Evolutionary conservation across 1,284 basidiomycete genomes (phyloP).

Genomic region (Phellinidium pouzarii): DNA sequence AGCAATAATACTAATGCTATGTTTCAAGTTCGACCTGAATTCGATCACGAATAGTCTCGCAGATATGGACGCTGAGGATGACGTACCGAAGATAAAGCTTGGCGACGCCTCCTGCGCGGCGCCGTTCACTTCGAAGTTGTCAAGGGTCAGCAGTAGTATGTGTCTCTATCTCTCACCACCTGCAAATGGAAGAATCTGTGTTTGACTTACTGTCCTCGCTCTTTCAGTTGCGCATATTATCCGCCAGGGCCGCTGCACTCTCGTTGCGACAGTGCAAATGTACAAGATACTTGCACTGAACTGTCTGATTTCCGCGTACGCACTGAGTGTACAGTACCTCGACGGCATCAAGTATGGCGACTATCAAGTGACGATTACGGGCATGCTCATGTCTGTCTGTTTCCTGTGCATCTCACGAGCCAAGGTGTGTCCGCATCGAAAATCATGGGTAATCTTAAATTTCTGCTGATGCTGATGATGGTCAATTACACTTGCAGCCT

Average conservation of each 20-base stretch:
- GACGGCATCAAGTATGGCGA: constrained; percentile 98
- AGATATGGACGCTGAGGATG: constrained; percentile 88
- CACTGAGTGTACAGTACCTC: constrained; percentile 90
- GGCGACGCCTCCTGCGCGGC: constrained; percentile 95
- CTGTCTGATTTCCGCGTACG: constrained; percentile 94
- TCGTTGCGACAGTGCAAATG: constrained; percentile 97
- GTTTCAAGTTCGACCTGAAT: constrained; percentile 72
- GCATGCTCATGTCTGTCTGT: constrained; percentile 95
- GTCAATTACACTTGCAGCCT: constrained; percentile 42
- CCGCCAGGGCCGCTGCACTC: constrained; percentile 91
- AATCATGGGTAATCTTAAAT: not conserved
- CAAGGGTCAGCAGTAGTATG: constrained; percentile 87
- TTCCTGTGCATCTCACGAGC: constrained; percentile 95
- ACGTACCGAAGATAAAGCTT: constrained; percentile 93
- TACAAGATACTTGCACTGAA: constrained; percentile 97
- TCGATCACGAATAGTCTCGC: constrained; percentile 86
- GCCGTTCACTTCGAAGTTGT: constrained; percentile 93
- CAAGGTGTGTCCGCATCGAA: constrained; percentile 52
- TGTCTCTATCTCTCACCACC: constrained; percentile 22
- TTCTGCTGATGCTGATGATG: too few species aligned
- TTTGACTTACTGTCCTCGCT: constrained; percentile 15
- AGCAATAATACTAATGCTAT: not conserved
- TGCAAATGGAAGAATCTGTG: not conserved
- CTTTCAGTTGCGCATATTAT: constrained; percentile 85
- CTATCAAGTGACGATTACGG: constrained; percentile 89